phyloP scores from a whole-genome alignment of 2,329 filamentous ascomycete species.

The Arthrocladium fulminans region DNA sequence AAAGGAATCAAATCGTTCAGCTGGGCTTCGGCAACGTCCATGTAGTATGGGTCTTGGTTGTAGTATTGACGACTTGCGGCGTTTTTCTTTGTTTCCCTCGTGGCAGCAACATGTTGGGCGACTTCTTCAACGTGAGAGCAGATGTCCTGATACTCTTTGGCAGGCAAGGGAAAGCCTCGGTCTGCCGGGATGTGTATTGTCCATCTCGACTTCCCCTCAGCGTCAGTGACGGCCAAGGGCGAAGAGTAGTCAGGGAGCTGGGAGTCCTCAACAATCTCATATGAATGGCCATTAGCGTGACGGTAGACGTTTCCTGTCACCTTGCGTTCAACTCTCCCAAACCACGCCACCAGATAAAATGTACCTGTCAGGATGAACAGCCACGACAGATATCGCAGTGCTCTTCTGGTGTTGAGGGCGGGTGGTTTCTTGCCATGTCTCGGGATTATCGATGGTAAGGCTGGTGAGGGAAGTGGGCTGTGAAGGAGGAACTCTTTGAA shows the following conservation, averaged over 20 bases:
- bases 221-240: conserved; percentile 61
- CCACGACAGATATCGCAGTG: conserved; percentile 50
- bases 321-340: conserved; percentile 29
- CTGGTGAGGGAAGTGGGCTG: conserved; percentile 61
- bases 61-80: conserved; percentile 27
- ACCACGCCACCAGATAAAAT: conserved; percentile 35
- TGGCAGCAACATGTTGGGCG: conserved; percentile 47
- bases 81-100: conserved; percentile 42
- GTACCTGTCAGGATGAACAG: conserved; percentile 43
- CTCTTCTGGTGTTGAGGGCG: conserved; percentile 49
- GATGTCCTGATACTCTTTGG: conserved; percentile 60
- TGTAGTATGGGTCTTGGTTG: conserved; percentile 55
- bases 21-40: conserved; percentile 68
- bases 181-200: conserved; percentile 68
- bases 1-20: conserved; percentile 51
- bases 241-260: conserved; percentile 61
- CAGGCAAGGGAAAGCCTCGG: conserved; percentile 57
- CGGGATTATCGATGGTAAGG: conserved; percentile 58
- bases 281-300: conserved; percentile 39
- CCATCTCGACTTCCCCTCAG: conserved; percentile 60
- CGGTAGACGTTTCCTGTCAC: conserved; percentile 17
- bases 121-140: conserved; percentile 60
- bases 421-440: conserved; percentile 54
- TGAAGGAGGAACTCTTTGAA: conserved; percentile 34
- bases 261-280: conserved; percentile 59